These are phyloP conservation scores for Pestalotiopsis fici DNA, from an alignment of 2,329 filamentous ascomycete species.

Conservation along the genomic window DNA sequence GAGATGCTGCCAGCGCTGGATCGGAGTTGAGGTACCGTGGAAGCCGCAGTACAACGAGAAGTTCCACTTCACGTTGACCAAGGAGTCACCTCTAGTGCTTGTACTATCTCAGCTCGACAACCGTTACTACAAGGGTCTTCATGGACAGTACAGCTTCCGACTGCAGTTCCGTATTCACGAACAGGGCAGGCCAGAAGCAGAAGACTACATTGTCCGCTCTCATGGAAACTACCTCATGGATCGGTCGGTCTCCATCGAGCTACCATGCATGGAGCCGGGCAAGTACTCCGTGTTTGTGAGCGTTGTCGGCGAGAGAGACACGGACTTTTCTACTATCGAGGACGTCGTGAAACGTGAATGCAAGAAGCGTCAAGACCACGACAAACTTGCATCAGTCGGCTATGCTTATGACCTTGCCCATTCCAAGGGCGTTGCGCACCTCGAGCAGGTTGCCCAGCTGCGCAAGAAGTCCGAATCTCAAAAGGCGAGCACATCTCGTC, in stretches of 20 bases:
- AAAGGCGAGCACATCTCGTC: slow-evolving; percentile 48
- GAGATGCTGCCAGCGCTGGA: slow-evolving; percentile 61
- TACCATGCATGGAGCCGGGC: slow-evolving; percentile 55
- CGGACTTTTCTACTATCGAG: slow-evolving; percentile 46
- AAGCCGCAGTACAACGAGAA: slow-evolving; percentile 62
- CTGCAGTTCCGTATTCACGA: slow-evolving; percentile 54
- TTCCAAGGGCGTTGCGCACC: slow-evolving; percentile 54
- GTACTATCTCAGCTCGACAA: slow-evolving; percentile 64
- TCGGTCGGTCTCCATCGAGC: slow-evolving; percentile 59
- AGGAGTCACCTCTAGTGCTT: slow-evolving; percentile 58
- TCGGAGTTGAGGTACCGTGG: slow-evolving; percentile 64
- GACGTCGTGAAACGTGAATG: slow-evolving; percentile 57
- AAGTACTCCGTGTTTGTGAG: slow-evolving; percentile 59
- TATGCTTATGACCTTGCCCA: slow-evolving; percentile 62
- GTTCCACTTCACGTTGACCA: slow-evolving; percentile 58
- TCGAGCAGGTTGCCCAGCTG: slow-evolving; percentile 51
- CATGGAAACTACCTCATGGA: slow-evolving; percentile 61
- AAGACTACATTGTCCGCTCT: slow-evolving; percentile 61
- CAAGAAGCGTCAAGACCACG: slow-evolving; percentile 48
- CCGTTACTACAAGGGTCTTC: slow-evolving; percentile 62
- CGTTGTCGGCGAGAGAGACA: slow-evolving; percentile 51
- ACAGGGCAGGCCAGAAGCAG: slow-evolving; percentile 47
- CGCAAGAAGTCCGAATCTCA: slow-evolving; percentile 50
- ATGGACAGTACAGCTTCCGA: slow-evolving; percentile 57
- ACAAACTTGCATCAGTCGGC: slow-evolving; percentile 60